Base-by-base conservation (phyloP, 768 basidiomycete species). In the Pleurotus ostreatus region DNA sequence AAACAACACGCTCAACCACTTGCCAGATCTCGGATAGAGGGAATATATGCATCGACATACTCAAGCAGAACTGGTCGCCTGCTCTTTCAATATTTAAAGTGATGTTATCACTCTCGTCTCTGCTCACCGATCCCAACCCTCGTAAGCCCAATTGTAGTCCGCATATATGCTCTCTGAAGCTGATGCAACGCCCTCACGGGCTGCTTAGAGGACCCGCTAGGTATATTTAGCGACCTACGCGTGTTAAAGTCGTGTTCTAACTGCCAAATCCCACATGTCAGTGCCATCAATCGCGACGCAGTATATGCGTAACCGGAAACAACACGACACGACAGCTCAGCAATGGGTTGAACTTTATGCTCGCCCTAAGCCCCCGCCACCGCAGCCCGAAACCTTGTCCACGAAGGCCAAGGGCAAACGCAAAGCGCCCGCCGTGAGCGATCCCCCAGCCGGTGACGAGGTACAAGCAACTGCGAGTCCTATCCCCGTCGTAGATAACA, bases 1-100 rank as follows among this genome's bases (percentile, higher is more conserved):
- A 8, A 8, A 34, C 30, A 34, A 34, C 8, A 11, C 3, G 30
- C 30, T 34, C 30, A 34, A 9, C 11, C 30, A 34, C 30, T 34
- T 34, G 30, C 20, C 47, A 82, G 78, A 90, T 91, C 45, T 87
- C 85, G 49, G 88, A 90, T 56, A 79, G 81, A 51, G 90, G 89
- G 43, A 79, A 78, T 61, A 86, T 92, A 53, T 93, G 90, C 65
- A 89, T 94, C 61, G 90, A 97, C 71, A 92, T 96, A 49, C 80
- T 98, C 57, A 97, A 98, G 73, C 81, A 85, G 65, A 89, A 92
- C 64, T 98, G 94, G 94, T 94, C 92, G 1, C 94, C 94, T 5
- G 94, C 94, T 2, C 71, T 98, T 18, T 95, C 93, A 2, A 76
- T 98, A 47, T 94, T 91, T 78, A 97, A 98, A 75, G 90, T 96